Evolutionary conservation across 2,329 filamentous ascomycete genomes (phyloP).

Genomic region (Keithomyces neogunnii): DNA sequence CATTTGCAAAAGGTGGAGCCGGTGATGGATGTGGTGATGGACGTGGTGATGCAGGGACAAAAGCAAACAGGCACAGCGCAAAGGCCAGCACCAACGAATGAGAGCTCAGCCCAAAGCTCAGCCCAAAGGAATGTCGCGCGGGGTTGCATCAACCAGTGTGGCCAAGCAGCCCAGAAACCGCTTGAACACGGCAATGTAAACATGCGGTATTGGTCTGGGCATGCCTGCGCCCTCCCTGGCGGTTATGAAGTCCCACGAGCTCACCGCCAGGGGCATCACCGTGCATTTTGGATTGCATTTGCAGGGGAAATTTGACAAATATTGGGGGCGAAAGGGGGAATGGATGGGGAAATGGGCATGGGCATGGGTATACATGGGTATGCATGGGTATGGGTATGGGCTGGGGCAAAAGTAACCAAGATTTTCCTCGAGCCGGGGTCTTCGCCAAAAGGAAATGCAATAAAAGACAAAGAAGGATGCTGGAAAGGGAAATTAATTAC

Average conservation of each 20-base stretch:
- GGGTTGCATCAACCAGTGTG: neutral
- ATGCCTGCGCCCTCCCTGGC: neutral
- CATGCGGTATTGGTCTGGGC: neutral
- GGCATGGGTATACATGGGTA: neutral
- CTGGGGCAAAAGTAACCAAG: neutral
- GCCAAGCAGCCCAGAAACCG: too few species aligned
- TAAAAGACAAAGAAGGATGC: neutral
- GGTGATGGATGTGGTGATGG: neutral
- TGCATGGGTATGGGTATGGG: neutral
- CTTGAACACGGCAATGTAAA: too few species aligned
- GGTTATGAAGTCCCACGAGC: neutral
- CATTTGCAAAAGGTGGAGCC: neutral
- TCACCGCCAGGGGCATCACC: neutral
- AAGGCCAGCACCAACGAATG: neutral
- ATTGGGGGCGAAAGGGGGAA: neutral
- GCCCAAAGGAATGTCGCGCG: neutral
- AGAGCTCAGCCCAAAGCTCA: neutral
- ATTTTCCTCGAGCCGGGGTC: neutral
- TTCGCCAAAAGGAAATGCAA: neutral
- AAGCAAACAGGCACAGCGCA: slow-evolving; percentile 3
- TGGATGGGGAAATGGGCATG: neutral
- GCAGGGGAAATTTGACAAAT: neutral
- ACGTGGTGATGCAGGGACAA: slow-evolving; percentile 3
- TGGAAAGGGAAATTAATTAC: neutral
- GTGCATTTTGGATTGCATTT: neutral